A percentile compares a stretch with the other conserved stretches of the same genome.
Evolutionary conservation across 257 asterid genomes (phyloP).

Genomic region (Linderniella brevidens): DNA sequence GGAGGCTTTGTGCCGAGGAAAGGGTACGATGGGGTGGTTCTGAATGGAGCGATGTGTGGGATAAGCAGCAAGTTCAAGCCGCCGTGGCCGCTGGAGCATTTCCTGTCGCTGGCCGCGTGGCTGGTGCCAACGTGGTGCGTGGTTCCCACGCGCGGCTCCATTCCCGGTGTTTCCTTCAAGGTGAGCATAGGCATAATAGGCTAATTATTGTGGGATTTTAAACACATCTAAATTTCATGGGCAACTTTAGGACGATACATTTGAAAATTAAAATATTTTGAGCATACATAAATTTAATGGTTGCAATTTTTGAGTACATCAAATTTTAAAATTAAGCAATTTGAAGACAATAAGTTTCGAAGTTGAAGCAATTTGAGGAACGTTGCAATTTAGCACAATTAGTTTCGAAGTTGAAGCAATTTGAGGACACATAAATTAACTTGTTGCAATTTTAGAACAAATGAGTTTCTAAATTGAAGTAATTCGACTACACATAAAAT

Average conservation of each 20-base stretch:
- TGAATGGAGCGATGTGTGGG: constrained; percentile 96
- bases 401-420: too few species aligned
- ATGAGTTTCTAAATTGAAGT: too few species aligned
- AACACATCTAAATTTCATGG: not conserved
- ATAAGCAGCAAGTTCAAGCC: constrained; percentile 87
- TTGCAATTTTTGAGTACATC: not conserved
- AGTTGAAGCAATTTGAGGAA: too few species aligned
- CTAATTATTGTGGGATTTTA: not conserved
- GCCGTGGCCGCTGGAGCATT: constrained; percentile 94
- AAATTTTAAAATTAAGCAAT: too few species aligned
- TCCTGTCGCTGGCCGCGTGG: constrained; percentile 63
- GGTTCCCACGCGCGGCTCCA: constrained; percentile 80
- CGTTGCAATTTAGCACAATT: too few species aligned
- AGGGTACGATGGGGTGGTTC: constrained; percentile 57
- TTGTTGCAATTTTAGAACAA: too few species aligned
- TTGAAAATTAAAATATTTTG: too few species aligned
- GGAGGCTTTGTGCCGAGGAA: constrained; percentile 23
- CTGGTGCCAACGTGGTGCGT: constrained; percentile 66
- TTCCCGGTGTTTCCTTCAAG: constrained; percentile 71
- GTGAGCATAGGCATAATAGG: constrained; percentile 9
- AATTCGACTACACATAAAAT: too few species aligned
- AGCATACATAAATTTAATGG: not conserved
- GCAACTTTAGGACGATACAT: too few species aligned
- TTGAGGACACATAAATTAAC: too few species aligned
- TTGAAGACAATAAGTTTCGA: too few species aligned